A percentile compares a stretch with the other conserved stretches of the same genome.
These are phyloP conservation scores for Picea glauca DNA, from an alignment of 75 land plant genomes.

Conservation along the genomic window DNA sequence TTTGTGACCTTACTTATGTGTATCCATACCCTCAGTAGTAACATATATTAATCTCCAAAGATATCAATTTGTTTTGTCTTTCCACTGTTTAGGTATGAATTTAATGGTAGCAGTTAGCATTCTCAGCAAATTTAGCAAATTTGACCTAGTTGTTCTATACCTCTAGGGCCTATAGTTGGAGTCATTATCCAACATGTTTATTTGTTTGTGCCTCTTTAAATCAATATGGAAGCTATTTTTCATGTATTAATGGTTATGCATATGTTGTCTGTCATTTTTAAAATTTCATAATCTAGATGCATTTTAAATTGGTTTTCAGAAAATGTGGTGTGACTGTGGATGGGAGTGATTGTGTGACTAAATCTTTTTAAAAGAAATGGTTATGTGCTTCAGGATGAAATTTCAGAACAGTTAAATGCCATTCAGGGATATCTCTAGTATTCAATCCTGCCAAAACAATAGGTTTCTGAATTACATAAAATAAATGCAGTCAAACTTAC, in stretches of 20 bases:
- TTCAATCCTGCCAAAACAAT: too few relatives aligned
- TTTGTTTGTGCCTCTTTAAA: slow-evolving; percentile 2
- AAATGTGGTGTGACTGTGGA: neutral
- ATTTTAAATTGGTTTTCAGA: neutral
- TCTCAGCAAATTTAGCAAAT: neutral
- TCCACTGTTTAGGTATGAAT: neutral
- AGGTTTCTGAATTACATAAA: too few relatives aligned
- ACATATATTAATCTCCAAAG: neutral
- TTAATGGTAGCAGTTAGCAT: neutral
- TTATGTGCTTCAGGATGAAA: neutral
- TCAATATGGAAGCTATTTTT: neutral
- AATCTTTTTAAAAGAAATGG: neutral
- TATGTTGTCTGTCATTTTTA: neutral
- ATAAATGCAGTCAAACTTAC: neutral
- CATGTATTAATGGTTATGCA: neutral
- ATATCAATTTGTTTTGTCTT: neutral
- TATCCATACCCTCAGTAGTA: neutral
- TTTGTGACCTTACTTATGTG: neutral
- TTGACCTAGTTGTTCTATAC: too few relatives aligned
- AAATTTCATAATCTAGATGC: neutral
- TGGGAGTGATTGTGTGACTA: neutral
- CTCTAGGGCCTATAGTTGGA: too few relatives aligned
- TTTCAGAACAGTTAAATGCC: neutral
- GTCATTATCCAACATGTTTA: too few relatives aligned
- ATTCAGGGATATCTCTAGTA: neutral